Evolutionary conservation across 768 basidiomycete genomes (phyloP).

Genomic region (Suillus discolor): DNA sequence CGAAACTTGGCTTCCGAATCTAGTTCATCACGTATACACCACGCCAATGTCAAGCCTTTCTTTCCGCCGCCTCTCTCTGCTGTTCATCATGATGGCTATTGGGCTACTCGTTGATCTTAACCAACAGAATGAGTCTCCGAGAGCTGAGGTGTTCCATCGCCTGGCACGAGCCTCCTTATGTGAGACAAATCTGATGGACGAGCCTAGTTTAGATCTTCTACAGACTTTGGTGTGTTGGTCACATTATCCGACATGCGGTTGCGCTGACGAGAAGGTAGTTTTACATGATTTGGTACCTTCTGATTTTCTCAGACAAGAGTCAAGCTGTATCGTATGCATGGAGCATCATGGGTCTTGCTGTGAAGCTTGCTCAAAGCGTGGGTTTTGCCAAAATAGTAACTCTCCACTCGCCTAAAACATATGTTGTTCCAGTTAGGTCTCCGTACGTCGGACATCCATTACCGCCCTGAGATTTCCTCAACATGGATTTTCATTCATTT

Average conservation of each 20-base stretch:
- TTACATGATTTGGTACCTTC: constrained; percentile 76
- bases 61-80: constrained; percentile 65
- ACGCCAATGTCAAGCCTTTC: constrained; percentile 60
- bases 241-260: constrained; percentile 7
- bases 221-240: constrained; percentile 57
- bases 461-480: constrained; percentile 14
- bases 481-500: constrained; percentile 12
- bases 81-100: constrained; percentile 74
- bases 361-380: constrained; percentile 73
- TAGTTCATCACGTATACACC: constrained; percentile 68
- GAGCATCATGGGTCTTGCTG: constrained; percentile 76
- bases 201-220: constrained; percentile 72
- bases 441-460: constrained; percentile 45
- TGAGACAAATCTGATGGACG: constrained; percentile 74
- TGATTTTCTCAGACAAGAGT: constrained; percentile 74
- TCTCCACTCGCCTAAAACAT: constrained; percentile 7
- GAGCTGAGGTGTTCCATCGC: constrained; percentile 67
- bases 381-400: constrained; percentile 28
- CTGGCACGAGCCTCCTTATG: constrained; percentile 68
- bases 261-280: constrained; percentile 51
- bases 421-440: constrained; percentile 57
- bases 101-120: constrained; percentile 69
- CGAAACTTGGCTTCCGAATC: constrained; percentile 69
- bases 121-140: constrained; percentile 52
- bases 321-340: constrained; percentile 74